Evolutionary conservation across 306 rosid genomes (phyloP), one percentile per base, ranked within the genome.

Genomic region (Comarum palustre): DNA sequence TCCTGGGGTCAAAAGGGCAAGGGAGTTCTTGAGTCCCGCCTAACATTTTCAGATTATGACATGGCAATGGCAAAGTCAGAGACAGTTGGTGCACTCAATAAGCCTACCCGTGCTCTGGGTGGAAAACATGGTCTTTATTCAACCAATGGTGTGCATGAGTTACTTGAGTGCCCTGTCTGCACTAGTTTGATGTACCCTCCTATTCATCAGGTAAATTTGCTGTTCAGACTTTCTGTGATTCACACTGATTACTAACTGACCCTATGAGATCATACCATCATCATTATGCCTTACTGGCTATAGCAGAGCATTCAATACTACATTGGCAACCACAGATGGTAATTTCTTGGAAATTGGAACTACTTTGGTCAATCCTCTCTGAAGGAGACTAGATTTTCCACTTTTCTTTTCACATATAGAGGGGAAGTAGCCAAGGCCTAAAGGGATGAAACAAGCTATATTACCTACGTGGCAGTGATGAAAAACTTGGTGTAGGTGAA

Each of bases 151-250:
- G 95, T 91, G 79, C 86, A 86, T 31, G 96, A 94, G 80, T 83
- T 94, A 72, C 97, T 94, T 2, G 88, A 89, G 77, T 94, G 98
- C 80, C 90, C 96, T 38, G 91, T 88, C 67, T 94, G 98, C 87
- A 84, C 82, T 41, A 86, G 81, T 67, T 77, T 89, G 83, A 94
- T 91, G 97, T 91, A 94, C 84, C 98, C 97, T 47, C 98, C 96
- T 63, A 94, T 94, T 75, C 87, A 89, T 85, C 98, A 94, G 92
- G 98, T 91, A 74, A 71, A 31, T 55, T 74, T 69, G 42, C 81
- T 70, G 71, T 69, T 47, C 68, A 43, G 43, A 42, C n/a, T 25
- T 58, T 3, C 25, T 34, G 13, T 72, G 55, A 39, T 41, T 72
- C 20, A 25, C 29, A 24, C 2, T 10, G 45, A 38, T 36, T 34